Base-by-base conservation (phyloP, 768 basidiomycete genomes). In the Pisolithus microcarpus region DNA sequence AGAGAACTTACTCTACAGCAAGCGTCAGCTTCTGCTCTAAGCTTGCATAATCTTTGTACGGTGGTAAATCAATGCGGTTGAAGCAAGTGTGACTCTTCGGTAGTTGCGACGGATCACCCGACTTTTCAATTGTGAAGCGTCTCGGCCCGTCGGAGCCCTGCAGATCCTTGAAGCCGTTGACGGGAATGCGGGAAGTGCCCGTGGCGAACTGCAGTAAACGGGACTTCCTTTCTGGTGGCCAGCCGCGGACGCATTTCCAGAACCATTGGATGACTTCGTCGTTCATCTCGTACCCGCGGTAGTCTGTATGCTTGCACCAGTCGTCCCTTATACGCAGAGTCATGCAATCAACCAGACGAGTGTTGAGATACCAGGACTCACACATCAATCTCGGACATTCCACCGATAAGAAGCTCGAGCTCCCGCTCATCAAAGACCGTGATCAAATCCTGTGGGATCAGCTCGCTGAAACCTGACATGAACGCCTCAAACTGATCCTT, bases 361-460 rank as follows among this genome's bases (percentile, higher is more conserved):
- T 28, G 4, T 28, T 16, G n/a, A 46, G 26, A 43, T 9, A 31
- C 30, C 39, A 28, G 43, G 31, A 80, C 87, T 52, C 83, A 90
- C 80, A 98, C 93, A 63, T 99, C 96, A 59, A 98, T 97, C 72
- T 99, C 96, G 43, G 94, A 96, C 91, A 98, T 97, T 60, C 96
- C 96, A 62, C 96, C 96, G 57, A 99, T 98, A 50, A 99, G 78
- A 47, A 98, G 73, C 72, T 97, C 95, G 9, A 99, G 79, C 64
- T 99, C 96, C 48, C 96, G 83, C 72, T 99, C 96, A 61, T 99
- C 96, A 60, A 99, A 99, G 46, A 99, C 96, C 53, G 94, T 97
- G 71, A 99, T 83, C 31, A 99, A 77, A 56, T 99, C 96, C 67
- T 94, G 91, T 10, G 96, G 96, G 56, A 99, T 97, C 49, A 99